phyloP scores from a whole-genome alignment of 106 monocot genomes.

The Allium fistulosum region DNA sequence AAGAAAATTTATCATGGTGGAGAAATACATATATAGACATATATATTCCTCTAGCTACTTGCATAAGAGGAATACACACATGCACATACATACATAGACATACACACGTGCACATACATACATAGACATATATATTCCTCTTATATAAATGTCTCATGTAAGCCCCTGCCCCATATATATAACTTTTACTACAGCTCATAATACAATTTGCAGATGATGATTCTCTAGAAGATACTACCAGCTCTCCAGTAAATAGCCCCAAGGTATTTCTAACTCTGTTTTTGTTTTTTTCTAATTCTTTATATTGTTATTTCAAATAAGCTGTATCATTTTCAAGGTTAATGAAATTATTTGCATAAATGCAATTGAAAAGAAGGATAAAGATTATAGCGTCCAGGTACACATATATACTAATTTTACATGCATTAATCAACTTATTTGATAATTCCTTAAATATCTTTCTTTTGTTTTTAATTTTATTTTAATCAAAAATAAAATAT shows the following conservation, averaged over 20 bases:
- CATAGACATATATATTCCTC: no score
- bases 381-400: neutral
- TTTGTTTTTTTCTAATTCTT: neutral
- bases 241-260: conserved; percentile 24
- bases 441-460: neutral
- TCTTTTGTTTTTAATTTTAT: neutral
- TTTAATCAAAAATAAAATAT: neutral
- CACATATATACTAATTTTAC: neutral
- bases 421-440: neutral
- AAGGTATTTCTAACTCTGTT: conserved; percentile 6
- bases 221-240: conserved; percentile 39
- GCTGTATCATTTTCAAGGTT: neutral
- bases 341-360: neutral
- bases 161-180: no score
- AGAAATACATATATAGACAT: no score
- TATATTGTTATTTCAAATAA: neutral
- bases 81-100: no score
- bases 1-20: no score
- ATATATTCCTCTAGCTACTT: no score
- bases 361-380: neutral
- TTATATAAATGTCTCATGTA: no score
- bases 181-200: no score
- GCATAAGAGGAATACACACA: no score
- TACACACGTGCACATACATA: no score
- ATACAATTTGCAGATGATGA: conserved; percentile 8